Percentiles rank a stretch among this genome's conserved stretches.
Conservation (phyloP, 495 filamentous ascomycete species). For the Thozetella sp. region DNA sequence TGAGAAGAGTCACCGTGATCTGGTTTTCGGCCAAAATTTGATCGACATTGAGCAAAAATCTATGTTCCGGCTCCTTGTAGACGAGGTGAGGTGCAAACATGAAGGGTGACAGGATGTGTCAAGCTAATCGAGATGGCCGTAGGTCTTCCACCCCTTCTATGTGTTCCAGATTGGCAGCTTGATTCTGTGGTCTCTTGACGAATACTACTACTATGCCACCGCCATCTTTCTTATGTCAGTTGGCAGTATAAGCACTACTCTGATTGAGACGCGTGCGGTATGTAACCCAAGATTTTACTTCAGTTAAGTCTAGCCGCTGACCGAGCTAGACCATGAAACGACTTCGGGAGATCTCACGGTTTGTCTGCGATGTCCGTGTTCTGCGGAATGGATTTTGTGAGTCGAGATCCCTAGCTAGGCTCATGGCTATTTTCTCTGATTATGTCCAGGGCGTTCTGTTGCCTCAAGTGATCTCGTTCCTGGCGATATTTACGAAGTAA, state of each 20-base stretch:
- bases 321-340: slow-evolving; percentile 77
- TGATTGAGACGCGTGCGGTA: slow-evolving; percentile 88
- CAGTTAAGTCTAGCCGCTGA: slow-evolving; percentile 12
- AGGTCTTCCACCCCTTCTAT: slow-evolving; percentile 98
- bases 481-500: slow-evolving; percentile 96
- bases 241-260: slow-evolving; percentile 84
- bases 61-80: slow-evolving; percentile 77
- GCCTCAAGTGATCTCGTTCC: slow-evolving; percentile 88
- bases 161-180: slow-evolving; percentile 97
- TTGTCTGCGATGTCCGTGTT: slow-evolving; percentile 93
- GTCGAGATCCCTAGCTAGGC: slow-evolving; percentile 22
- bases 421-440: slow-evolving; percentile 22
- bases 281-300: slow-evolving; percentile 21
- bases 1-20: slow-evolving; percentile 79
- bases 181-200: slow-evolving; percentile 89
- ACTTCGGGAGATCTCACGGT: slow-evolving; percentile 87
- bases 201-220: slow-evolving; percentile 96
- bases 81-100: slow-evolving; percentile 65
- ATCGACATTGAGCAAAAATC: slow-evolving; percentile 93
- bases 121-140: not conserved
- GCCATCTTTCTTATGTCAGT: slow-evolving; percentile 96
- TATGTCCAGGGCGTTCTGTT: slow-evolving; percentile 73
- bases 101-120: slow-evolving; percentile 4
- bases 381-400: slow-evolving; percentile 92
- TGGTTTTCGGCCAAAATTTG: slow-evolving; percentile 84